Evolutionary conservation across 2,329 filamentous ascomycete species (phyloP), one percentile per base, ranked within the genome.

Genomic region (Chaetomiaceae sp.): DNA sequence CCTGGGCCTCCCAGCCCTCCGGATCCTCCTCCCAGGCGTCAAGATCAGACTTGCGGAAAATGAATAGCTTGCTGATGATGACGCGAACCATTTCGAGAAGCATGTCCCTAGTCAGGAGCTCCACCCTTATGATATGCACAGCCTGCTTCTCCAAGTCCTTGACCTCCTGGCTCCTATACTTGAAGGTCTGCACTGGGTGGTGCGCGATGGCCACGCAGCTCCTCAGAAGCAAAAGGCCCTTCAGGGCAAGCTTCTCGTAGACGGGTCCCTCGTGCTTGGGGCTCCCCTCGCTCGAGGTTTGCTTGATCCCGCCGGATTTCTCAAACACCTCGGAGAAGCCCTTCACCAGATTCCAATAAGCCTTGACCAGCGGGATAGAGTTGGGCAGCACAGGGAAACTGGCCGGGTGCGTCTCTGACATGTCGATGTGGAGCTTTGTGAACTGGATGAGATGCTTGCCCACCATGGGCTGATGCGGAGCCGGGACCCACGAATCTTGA

Each of bases 1-100:
- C 90, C 61, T 86, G 83, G 57, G 87, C 85, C 67, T 96, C 92
- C 91, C 93, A 99, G 48, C 95, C 90, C 66, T 99, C 89, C 0
- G 92, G 89, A 51, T 96, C 90, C 63, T 95, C 86, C 64, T 95
- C 86, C 93, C 93, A 99, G 51, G 89, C 86, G 55, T 89, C 83
- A 1, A 97, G 78, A 67, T 99, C 93, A 45, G 83, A 82, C 53
- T 86, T 81, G 30, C 89, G 82, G 66, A 97, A 93, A 33, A 93
- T 79, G 65, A 99, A 93, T 59, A 96, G 89, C 60, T 86, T 85
- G 1, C 87, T 89, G 45, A 99, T 87, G 50, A 96, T 82, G 12
- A 85, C 76, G 58, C 93, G 89, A 65, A 93, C 89, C 59, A 95
- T 85, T 57, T 91, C 82, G 14, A 86, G 74, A 3, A 96, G 83